A percentile compares a stretch with the other conserved stretches of the same genome.
phyloP scores from a whole-genome alignment of 208 protist genomes.

The Trypanosoma vivax region DNA sequence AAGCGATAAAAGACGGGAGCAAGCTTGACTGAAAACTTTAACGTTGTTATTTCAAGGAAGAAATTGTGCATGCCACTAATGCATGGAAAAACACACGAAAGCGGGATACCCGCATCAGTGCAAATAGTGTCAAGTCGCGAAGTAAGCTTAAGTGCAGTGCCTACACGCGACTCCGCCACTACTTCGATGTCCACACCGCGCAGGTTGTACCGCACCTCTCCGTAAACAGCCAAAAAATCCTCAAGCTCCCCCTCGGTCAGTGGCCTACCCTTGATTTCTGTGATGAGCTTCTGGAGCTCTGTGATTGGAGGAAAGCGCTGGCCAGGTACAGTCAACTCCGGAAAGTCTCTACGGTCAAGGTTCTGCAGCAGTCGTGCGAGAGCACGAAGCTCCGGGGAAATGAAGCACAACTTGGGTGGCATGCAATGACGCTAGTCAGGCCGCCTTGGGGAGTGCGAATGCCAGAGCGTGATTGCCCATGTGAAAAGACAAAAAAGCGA shows the following conservation, averaged over 20 bases:
- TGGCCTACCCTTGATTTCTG: constrained; percentile 48
- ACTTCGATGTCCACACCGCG: constrained; percentile 42
- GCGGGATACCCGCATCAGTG: constrained; percentile 38
- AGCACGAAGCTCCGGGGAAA: constrained; percentile 65
- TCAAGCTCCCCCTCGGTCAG: constrained; percentile 42
- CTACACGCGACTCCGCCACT: constrained; percentile 30
- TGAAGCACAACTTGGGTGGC: constrained; percentile 17
- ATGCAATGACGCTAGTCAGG: too few relatives aligned
- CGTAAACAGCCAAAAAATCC: constrained; percentile 55
- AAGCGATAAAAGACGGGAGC: constrained; percentile 21
- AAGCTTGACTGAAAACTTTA: constrained; percentile 14
- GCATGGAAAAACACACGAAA: constrained; percentile 41
- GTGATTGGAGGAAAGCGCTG: constrained; percentile 20
- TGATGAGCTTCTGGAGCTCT: constrained; percentile 42
- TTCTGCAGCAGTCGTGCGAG: constrained; percentile 54
- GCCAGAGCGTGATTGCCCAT: too few relatives aligned
- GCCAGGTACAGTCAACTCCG: constrained; percentile 33
- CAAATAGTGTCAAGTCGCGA: constrained; percentile 57
- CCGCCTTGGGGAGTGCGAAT: too few relatives aligned
- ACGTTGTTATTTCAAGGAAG: constrained; percentile 33
- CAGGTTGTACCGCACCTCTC: constrained; percentile 55
- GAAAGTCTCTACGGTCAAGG: constrained; percentile 49
- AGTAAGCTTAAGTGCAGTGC: constrained; percentile 50
- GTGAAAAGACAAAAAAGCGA: too few relatives aligned
- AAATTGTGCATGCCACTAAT: constrained; percentile 57